phyloP scores from a whole-genome alignment of 169 alveolate species.

The Plasmodium reichenowi region DNA sequence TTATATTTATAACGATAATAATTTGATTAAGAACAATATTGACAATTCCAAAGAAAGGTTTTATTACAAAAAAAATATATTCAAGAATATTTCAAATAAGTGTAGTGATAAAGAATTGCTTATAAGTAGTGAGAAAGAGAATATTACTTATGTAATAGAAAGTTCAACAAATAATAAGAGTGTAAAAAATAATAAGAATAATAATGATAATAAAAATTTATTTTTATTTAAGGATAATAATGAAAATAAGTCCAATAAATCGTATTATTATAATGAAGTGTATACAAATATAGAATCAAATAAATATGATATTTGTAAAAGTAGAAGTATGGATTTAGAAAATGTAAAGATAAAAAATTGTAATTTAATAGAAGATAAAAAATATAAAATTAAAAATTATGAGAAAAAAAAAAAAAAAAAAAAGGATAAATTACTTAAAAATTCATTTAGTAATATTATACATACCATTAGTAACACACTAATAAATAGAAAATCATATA shows the following conservation, averaged over 20 bases:
- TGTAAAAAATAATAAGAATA: background rate
- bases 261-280: too few species aligned
- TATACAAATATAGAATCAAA: background rate
- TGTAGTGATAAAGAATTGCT: too few species aligned
- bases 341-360: too few species aligned
- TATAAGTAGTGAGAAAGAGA: too few species aligned
- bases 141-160: background rate
- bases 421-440: conserved; percentile 18
- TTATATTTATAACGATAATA: too few species aligned
- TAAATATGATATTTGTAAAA: background rate
- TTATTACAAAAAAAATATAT: too few species aligned
- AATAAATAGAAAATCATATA: background rate
- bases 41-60: too few species aligned
- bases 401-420: conserved; percentile 2
- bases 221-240: background rate
- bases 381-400: background rate
- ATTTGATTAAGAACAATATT: too few species aligned
- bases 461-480: conserved; percentile 34
- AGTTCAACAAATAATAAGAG: background rate
- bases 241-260: too few species aligned
- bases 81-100: too few species aligned
- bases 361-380: too few species aligned
- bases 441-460: conserved; percentile 49
- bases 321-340: background rate
- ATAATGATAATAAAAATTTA: background rate